Evolutionary conservation across 2,329 filamentous ascomycete genomes (phyloP).

Genomic region (Aschersonia sp.): DNA sequence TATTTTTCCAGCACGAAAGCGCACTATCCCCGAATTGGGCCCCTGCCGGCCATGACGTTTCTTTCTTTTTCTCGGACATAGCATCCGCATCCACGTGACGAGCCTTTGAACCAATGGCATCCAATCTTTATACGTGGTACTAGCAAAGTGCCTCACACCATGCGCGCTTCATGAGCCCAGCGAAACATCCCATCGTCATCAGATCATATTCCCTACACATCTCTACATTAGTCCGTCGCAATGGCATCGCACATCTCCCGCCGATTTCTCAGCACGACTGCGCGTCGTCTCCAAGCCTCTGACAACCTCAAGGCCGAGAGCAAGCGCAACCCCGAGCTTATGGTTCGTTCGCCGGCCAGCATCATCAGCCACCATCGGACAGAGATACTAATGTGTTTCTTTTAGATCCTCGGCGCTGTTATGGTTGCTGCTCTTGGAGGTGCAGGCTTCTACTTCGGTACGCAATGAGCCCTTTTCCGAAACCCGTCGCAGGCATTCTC

Average conservation of each 20-base stretch:
- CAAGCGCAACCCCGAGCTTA: slow-evolving; percentile 36
- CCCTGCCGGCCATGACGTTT: too few relatives aligned
- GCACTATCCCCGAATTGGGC: too few relatives aligned
- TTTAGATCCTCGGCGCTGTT: slow-evolving; percentile 74
- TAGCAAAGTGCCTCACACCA: not conserved
- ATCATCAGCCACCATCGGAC: too few relatives aligned
- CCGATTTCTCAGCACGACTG: slow-evolving; percentile 38
- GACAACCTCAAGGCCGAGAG: slow-evolving; percentile 39
- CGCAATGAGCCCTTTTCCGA: slow-evolving; percentile 6
- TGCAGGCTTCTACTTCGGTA: slow-evolving; percentile 83
- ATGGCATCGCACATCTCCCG: slow-evolving; percentile 45
- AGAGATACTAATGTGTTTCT: not conserved
- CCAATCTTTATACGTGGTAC: not conserved
- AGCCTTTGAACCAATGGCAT: not conserved
- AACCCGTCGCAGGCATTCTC: not conserved
- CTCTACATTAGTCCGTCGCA: slow-evolving; percentile 12
- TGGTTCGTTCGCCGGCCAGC: slow-evolving; percentile 19
- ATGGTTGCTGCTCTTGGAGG: slow-evolving; percentile 82
- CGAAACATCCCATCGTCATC: not conserved
- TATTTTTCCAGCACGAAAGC: too few relatives aligned
- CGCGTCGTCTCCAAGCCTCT: slow-evolving; percentile 34
- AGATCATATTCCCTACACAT: not conserved
- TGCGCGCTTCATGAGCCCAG: not conserved
- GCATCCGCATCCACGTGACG: not conserved
- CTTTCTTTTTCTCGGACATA: too few relatives aligned